Evolutionary conservation across 2,329 filamentous ascomycete genomes (phyloP).

Genomic region (Colletotrichum godetiae): DNA sequence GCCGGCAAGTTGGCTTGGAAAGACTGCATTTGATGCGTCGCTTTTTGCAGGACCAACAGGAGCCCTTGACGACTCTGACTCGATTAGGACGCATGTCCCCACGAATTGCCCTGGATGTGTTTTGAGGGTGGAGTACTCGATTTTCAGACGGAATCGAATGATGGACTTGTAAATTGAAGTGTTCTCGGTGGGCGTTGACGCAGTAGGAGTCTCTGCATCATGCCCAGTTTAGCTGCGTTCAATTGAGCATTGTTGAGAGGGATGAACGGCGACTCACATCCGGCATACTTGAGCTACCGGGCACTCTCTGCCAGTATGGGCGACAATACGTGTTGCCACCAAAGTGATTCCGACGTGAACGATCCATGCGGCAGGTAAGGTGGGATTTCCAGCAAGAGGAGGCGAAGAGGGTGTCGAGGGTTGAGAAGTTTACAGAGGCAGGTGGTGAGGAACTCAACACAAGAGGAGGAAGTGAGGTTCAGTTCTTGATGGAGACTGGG

Average conservation of each 20-base stretch:
- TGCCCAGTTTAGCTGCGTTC: not conserved
- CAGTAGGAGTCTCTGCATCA: not conserved
- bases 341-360: not conserved
- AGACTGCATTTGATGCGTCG: slow-evolving; percentile 56
- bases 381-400: not conserved
- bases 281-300: not conserved
- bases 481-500: not conserved
- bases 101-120: too few relatives aligned
- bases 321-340: not conserved
- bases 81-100: not conserved
- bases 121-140: too few relatives aligned
- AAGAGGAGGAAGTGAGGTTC: not conserved
- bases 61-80: slow-evolving; percentile 48
- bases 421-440: not conserved
- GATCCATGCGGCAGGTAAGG: not conserved
- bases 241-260: too few relatives aligned
- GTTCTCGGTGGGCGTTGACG: not conserved
- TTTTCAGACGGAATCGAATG: not conserved
- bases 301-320: not conserved
- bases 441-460: not conserved
- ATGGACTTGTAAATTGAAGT: not conserved
- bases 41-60: slow-evolving; percentile 58
- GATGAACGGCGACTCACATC: not conserved
- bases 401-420: not conserved
- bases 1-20: slow-evolving; percentile 48